Conservation (phyloP, 2,329 filamentous ascomycete genomes). For the Aspergillus texensis region DNA sequence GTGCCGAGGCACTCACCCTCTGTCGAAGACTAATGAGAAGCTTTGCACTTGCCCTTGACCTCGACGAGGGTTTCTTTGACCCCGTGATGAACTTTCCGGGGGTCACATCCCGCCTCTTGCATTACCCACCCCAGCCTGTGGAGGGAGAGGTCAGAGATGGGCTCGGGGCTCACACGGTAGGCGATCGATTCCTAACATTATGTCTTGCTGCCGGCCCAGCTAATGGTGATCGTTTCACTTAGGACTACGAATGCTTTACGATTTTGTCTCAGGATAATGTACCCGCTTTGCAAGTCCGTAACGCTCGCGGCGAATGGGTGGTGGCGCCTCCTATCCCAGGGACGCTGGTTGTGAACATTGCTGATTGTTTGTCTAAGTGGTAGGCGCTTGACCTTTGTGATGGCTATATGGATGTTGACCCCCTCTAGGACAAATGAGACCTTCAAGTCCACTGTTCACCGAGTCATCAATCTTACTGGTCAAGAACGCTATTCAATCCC, state of each 20-base stretch:
- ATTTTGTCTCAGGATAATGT: constrained; percentile 45
- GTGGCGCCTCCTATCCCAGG: constrained; percentile 26
- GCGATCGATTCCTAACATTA: not conserved
- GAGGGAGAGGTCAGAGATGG: constrained; percentile 40
- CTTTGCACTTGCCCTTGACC: constrained; percentile 43
- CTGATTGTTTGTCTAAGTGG: constrained; percentile 34
- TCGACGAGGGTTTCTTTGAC: constrained; percentile 42
- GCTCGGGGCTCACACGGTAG: constrained; percentile 44
- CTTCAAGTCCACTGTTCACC: constrained; percentile 45
- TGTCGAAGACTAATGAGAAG: constrained; percentile 35
- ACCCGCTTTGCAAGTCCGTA: constrained; percentile 39
- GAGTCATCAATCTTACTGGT: constrained; percentile 43
- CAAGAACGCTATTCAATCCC: constrained; percentile 44
- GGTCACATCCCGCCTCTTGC: constrained; percentile 44
- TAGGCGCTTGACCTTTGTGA: constrained; percentile 3
- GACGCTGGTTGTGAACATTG: constrained; percentile 36
- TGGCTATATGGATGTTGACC: not conserved
- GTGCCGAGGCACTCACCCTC: constrained; percentile 16
- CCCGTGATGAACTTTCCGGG: constrained; percentile 36
- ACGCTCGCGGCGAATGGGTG: constrained; percentile 33
- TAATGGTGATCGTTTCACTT: not conserved
- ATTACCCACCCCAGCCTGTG: constrained; percentile 43
- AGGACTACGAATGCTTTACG: constrained; percentile 46
- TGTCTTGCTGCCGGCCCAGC: not conserved
- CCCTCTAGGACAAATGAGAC: constrained; percentile 39